Conservation (phyloP, 768 basidiomycete genomes). For the Termitomyces sp. region DNA sequence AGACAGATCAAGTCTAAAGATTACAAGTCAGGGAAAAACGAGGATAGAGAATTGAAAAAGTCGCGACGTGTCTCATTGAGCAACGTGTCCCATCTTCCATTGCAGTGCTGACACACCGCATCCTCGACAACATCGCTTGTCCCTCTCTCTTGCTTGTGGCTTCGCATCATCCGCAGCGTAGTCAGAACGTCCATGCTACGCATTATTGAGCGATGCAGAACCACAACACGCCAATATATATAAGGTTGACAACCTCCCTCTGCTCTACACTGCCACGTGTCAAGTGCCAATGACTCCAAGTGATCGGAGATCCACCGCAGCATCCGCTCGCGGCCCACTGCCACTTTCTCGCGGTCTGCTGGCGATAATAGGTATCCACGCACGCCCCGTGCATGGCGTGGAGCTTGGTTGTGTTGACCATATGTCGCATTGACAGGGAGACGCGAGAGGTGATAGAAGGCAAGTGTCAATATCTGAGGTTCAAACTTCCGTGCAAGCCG, state of each 20-base stretch:
- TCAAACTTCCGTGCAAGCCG: too few species aligned
- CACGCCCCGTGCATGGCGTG: constrained; percentile 16
- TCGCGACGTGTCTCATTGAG: constrained; percentile 17
- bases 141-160: constrained; percentile 18
- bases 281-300: constrained; percentile 15
- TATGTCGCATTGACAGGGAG: constrained; percentile 18
- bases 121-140: constrained; percentile 17
- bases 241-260: constrained; percentile 15
- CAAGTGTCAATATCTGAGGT: constrained; percentile 12
- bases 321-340: constrained; percentile 19
- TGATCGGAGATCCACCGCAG: constrained; percentile 16
- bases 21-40: constrained; percentile 20
- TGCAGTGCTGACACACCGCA: constrained; percentile 18
- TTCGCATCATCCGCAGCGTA: constrained; percentile 17
- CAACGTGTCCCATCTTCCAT: constrained; percentile 18
- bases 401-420: constrained; percentile 14
- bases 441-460: constrained; percentile 18
- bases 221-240: constrained; percentile 19
- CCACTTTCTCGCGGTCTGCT: constrained; percentile 16
- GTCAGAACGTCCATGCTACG: constrained; percentile 17
- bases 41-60: constrained; percentile 17
- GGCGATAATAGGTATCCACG: constrained; percentile 15
- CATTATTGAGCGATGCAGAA: constrained; percentile 17
- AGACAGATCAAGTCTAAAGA: constrained; percentile 2
- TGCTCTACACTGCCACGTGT: constrained; percentile 16